phyloP scores from a whole-genome alignment of 1,284 basidiomycete species.

The Ganoderma sinense region DNA sequence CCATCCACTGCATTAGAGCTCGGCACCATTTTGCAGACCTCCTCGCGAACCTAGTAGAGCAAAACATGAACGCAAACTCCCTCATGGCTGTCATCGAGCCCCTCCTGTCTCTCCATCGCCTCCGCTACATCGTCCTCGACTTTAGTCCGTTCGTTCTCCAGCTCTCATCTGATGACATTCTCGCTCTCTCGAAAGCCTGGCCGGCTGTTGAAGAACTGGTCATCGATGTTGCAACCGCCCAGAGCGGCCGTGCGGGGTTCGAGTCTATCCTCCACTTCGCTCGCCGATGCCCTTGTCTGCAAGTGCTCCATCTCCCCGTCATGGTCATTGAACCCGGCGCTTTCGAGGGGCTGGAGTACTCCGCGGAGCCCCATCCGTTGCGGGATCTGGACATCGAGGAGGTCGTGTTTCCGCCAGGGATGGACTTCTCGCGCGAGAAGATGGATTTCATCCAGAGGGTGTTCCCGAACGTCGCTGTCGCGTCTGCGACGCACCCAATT shows the following conservation, averaged over 20 bases:
- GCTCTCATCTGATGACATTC: not conserved
- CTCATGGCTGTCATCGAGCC: not conserved
- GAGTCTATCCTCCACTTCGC: constrained; percentile 13
- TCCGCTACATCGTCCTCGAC: not conserved
- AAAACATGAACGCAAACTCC: no score
- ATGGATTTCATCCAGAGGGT: constrained; percentile 1
- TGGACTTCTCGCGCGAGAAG: constrained; percentile 8
- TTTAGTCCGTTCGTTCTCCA: not conserved
- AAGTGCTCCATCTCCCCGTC: constrained; percentile 3
- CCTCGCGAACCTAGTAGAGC: no score
- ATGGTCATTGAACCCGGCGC: constrained; percentile 4
- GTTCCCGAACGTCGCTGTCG: constrained; percentile 1
- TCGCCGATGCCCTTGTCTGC: constrained; percentile 1
- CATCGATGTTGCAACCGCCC: constrained; percentile 1
- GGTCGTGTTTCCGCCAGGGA: constrained; percentile 8
- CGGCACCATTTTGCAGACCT: not conserved
- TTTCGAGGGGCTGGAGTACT: not conserved
- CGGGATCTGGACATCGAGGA: constrained; percentile 5
- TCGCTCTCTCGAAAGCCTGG: constrained; percentile 4
- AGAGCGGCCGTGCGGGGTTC: constrained; percentile 5
- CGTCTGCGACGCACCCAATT: not conserved
- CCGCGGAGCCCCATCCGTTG: not conserved
- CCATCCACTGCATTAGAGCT: not conserved
- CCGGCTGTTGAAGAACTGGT: constrained; percentile 6
- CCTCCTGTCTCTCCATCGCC: not conserved